phyloP scores from a whole-genome alignment of 331 rosid genomes.

The Cydonia oblonga region DNA sequence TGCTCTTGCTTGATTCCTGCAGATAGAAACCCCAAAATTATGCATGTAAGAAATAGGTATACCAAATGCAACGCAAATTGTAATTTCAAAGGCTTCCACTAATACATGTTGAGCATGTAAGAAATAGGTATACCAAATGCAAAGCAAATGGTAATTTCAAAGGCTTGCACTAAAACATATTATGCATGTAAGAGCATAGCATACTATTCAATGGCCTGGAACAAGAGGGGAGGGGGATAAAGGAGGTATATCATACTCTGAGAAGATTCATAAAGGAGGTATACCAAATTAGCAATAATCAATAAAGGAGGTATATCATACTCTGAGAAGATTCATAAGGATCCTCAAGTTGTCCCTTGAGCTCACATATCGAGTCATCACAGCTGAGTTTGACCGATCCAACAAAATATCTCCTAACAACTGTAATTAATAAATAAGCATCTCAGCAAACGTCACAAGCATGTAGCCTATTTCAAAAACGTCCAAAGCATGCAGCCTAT shows the following conservation, averaged over 20 bases:
- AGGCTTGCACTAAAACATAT: too few relatives aligned
- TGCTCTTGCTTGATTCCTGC: constrained; percentile 94
- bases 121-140: neutral
- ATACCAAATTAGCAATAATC: neutral
- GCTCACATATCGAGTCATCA: constrained; percentile 94
- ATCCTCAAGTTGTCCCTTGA: constrained; percentile 95
- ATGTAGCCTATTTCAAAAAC: neutral
- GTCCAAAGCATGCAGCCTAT: neutral
- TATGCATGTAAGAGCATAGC: neutral
- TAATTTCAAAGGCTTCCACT: neutral
- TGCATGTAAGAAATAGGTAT: neutral
- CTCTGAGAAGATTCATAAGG: constrained; percentile 94
- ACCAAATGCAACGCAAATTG: neutral
- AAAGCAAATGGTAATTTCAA: neutral
- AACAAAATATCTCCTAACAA: constrained; percentile 90
- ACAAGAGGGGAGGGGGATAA: too few relatives aligned
- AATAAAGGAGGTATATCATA: constrained; percentile 25
- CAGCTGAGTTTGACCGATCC: constrained; percentile 89
- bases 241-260: constrained; percentile 46
- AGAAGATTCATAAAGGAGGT: constrained; percentile 97
- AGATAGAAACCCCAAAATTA: constrained; percentile 2
- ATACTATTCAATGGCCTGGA: neutral
- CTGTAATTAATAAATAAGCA: constrained; percentile 36
- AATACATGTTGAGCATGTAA: neutral
- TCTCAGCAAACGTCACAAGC: constrained; percentile 10